phyloP scores from a whole-genome alignment of 352 stramenopile genomes.

The Globisporangium apiculatum region DNA sequence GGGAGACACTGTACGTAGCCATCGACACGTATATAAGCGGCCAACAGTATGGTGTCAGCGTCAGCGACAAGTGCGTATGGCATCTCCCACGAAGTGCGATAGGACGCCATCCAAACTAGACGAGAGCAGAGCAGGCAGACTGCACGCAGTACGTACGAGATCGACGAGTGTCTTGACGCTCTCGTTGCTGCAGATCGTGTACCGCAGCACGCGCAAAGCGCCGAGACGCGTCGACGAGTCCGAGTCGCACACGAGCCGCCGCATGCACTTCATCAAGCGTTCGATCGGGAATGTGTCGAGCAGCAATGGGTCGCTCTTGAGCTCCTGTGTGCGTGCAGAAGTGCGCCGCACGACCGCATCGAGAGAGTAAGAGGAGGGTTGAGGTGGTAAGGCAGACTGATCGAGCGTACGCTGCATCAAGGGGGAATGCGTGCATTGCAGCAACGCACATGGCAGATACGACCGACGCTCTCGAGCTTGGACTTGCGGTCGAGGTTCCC shows the following conservation, averaged over 20 bases:
- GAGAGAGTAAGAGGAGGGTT: neutral
- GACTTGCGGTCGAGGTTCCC: constrained; percentile 81
- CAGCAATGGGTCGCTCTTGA: constrained; percentile 81
- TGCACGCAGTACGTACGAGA: constrained; percentile 32
- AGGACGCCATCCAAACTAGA: neutral
- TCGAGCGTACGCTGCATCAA: neutral
- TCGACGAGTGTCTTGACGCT: constrained; percentile 62
- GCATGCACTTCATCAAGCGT: constrained; percentile 72
- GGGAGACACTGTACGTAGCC: constrained; percentile 36
- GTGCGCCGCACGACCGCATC: neutral
- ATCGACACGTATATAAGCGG: neutral
- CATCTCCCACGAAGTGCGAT: neutral
- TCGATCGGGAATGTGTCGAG: constrained; percentile 80
- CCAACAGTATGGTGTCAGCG: no score
- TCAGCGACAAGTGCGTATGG: neutral
- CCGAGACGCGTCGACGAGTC: constrained; percentile 76
- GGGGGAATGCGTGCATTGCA: neutral
- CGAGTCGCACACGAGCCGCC: constrained; percentile 63
- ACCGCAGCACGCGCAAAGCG: constrained; percentile 71
- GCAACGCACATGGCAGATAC: constrained; percentile 64
- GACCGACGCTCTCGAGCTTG: constrained; percentile 81
- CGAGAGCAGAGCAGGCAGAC: constrained; percentile 7
- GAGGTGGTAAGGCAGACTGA: no score
- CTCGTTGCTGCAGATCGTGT: constrained; percentile 74
- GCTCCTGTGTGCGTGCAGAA: constrained; percentile 30